These are phyloP conservation scores for Saururus chinensis DNA, from an alignment of 164 flowering plant species.

Conservation along the genomic window DNA sequence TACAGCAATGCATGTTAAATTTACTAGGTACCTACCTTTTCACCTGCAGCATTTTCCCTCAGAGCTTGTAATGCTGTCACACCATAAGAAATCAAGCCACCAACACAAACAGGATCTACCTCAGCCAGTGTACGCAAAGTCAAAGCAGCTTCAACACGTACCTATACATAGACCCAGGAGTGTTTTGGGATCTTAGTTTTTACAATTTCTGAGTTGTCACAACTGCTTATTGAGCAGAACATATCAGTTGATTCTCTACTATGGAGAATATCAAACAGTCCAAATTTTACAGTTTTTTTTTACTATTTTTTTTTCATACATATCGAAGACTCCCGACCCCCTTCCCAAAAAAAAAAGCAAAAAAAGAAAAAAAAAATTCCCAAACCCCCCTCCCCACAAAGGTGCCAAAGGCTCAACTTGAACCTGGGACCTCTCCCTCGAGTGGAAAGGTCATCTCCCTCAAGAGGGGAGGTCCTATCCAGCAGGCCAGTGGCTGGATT, in stretches of 20 bases:
- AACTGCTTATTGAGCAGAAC: neutral
- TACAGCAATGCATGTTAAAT: neutral
- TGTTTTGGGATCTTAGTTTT: neutral
- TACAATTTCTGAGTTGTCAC: neutral
- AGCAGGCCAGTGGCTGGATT: too few relatives aligned
- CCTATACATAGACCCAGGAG: slow-evolving; percentile 25
- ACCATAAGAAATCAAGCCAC: slow-evolving; percentile 83
- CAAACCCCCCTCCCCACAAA: too few relatives aligned
- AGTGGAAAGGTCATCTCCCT: too few relatives aligned
- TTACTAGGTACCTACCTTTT: slow-evolving; percentile 41
- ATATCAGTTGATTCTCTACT: neutral
- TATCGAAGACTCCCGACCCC: too few relatives aligned
- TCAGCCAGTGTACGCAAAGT: slow-evolving; percentile 76
- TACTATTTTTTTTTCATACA: too few relatives aligned
- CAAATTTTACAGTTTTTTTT: too few relatives aligned
- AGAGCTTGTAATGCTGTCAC: slow-evolving; percentile 76
- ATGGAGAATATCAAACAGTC: neutral
- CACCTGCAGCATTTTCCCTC: slow-evolving; percentile 73
- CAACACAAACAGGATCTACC: slow-evolving; percentile 94
- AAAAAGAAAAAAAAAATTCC: too few relatives aligned
- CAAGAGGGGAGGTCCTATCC: too few relatives aligned
- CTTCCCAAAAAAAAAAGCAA: too few relatives aligned
- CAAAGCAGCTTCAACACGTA: slow-evolving; percentile 93
- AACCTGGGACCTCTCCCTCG: too few relatives aligned
- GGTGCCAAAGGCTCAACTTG: too few relatives aligned